phyloP scores from a whole-genome alignment of 176 grass and related monocot genomes.

The Rhynchospora breviuscula region DNA sequence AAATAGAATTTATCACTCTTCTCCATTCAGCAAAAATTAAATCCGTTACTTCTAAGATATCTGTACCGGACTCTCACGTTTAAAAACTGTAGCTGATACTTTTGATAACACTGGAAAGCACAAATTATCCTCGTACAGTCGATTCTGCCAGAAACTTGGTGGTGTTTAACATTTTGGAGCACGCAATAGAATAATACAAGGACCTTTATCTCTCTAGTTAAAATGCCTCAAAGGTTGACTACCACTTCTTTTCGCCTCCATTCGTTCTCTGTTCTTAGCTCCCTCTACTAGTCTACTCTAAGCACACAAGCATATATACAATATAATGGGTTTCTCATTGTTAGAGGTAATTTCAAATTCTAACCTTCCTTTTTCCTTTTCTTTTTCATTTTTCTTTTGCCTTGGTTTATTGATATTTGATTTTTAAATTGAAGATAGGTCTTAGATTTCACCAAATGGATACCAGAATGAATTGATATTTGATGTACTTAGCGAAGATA shows the following conservation, averaged over 20 bases:
- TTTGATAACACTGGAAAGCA: background rate
- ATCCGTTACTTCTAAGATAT: no score
- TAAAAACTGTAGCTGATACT: no score
- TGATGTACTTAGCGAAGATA: background rate
- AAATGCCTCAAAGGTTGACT: background rate
- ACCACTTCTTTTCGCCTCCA: background rate
- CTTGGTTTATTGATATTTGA: background rate
- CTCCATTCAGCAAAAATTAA: no score
- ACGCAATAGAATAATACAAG: background rate
- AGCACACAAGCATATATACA: background rate
- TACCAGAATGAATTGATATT: background rate
- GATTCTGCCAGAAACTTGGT: background rate
- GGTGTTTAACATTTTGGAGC: background rate
- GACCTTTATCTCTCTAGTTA: background rate
- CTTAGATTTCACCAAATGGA: background rate
- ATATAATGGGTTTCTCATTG: slow-evolving; percentile 9
- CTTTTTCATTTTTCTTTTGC: background rate
- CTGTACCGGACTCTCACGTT: no score
- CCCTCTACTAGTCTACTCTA: background rate
- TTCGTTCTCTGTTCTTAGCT: background rate
- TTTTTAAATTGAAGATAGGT: background rate
- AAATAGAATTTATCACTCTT: no score
- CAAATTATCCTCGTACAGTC: background rate
- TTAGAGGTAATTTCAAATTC: background rate
- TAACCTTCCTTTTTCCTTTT: background rate